phyloP scores from a whole-genome alignment of 208 protist species.

The Crithidia sp. region DNA sequence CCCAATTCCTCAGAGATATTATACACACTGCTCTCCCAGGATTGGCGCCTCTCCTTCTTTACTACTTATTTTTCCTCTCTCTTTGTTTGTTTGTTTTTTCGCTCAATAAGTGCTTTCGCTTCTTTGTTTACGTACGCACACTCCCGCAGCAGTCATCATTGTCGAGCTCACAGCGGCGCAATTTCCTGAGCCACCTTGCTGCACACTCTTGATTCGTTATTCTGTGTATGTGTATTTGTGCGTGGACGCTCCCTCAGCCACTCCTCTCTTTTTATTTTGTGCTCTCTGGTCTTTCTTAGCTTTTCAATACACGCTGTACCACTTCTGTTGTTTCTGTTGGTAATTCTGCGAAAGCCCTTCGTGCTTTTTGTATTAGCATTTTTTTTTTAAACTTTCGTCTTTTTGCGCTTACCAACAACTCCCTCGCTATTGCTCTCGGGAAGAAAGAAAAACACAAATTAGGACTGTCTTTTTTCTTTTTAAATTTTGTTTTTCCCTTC shows the following conservation, averaged over 20 bases:
- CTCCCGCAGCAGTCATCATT: background rate
- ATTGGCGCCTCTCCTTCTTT: too few relatives aligned
- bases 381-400: background rate
- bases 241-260: too few relatives aligned
- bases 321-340: background rate
- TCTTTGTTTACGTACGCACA: background rate
- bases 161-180: too few relatives aligned
- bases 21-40: too few relatives aligned
- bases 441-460: background rate
- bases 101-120: background rate
- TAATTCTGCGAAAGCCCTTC: background rate
- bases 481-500: background rate
- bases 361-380: background rate
- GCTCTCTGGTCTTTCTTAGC: background rate
- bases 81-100: conserved; percentile 4
- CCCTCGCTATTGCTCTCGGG: too few relatives aligned
- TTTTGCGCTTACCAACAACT: background rate
- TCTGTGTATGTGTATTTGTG: background rate
- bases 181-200: too few relatives aligned
- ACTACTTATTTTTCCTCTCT: background rate
- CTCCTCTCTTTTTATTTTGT: background rate
- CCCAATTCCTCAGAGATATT: too few relatives aligned
- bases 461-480: background rate
- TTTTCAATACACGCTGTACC: background rate
- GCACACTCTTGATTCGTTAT: background rate